Conservation (phyloP, 805 yeast species). For the Saccharomycopsis oosterbeekiorum region DNA sequence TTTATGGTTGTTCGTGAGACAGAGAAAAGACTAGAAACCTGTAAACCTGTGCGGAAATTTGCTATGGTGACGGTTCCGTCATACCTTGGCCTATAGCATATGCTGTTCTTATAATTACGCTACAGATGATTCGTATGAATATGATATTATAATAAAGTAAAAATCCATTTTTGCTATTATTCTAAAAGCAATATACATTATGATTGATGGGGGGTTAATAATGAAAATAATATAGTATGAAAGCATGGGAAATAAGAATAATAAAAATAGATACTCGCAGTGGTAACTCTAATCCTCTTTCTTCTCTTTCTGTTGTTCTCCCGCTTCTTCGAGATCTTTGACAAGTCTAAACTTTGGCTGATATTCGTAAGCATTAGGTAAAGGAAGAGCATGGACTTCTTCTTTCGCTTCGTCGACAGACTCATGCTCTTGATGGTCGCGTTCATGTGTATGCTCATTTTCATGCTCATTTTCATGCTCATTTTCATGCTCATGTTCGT, state of each 20-base stretch:
- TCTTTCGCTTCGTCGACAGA: conserved; percentile 24
- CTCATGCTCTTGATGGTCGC: conserved; percentile 8
- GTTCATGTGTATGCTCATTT: conserved; percentile 20
- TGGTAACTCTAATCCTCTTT: not conserved
- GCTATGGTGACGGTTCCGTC: too few species aligned
- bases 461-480: conserved; percentile 25
- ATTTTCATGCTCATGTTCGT: not conserved
- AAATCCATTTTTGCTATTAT: too few species aligned
- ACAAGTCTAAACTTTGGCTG: conserved; percentile 53
- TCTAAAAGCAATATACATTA: not conserved
- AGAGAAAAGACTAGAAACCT: too few species aligned
- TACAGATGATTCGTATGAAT: too few species aligned
- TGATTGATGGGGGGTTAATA: not conserved
- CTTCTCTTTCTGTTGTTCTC: not conserved
- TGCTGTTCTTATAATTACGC: too few species aligned
- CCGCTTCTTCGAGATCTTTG: not conserved
- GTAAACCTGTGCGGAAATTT: too few species aligned
- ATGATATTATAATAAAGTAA: too few species aligned
- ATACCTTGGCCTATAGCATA: too few species aligned
- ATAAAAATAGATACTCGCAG: not conserved
- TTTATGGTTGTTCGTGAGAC: not conserved
- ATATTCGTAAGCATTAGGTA: conserved; percentile 80
- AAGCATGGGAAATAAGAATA: not conserved
- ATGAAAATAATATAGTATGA: not conserved
- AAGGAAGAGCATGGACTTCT: conserved; percentile 28